These are phyloP conservation scores for Ceratocystis smalleyi DNA, from an alignment of 2,329 filamentous ascomycete species.

Conservation along the genomic window DNA sequence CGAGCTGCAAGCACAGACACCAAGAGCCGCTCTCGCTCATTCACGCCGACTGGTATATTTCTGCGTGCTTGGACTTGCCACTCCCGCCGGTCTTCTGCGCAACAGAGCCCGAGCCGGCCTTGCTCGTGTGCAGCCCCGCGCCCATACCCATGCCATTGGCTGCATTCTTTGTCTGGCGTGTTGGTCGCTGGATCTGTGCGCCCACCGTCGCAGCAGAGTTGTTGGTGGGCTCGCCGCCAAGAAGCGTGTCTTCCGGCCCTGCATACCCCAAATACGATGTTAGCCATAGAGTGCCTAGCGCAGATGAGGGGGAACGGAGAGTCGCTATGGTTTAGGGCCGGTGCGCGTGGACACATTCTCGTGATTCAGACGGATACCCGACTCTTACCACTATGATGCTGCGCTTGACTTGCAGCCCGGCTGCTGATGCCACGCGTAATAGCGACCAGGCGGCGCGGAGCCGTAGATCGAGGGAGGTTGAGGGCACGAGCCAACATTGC, in stretches of 20 bases:
- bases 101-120: not conserved
- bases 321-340: too few relatives aligned
- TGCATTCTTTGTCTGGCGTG: not conserved
- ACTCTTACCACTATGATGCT: constrained; percentile 1
- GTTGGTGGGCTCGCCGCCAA: not conserved
- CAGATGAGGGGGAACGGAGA: too few relatives aligned
- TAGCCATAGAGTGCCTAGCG: too few relatives aligned
- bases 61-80: not conserved
- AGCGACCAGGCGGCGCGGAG: not conserved
- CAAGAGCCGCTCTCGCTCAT: not conserved
- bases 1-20: not conserved
- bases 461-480: not conserved
- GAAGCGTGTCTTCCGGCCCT: constrained; percentile 9
- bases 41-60: constrained; percentile 5
- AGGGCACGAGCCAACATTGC: not conserved
- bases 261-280: too few relatives aligned
- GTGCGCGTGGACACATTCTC: not conserved
- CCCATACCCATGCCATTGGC: too few relatives aligned
- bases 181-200: not conserved
- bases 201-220: not conserved
- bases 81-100: not conserved
- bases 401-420: not conserved
- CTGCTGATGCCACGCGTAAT: not conserved
- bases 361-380: not conserved
- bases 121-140: not conserved